Base-by-base conservation (phyloP, 768 basidiomycete genomes). In the Lentinula raphanica region DNA sequence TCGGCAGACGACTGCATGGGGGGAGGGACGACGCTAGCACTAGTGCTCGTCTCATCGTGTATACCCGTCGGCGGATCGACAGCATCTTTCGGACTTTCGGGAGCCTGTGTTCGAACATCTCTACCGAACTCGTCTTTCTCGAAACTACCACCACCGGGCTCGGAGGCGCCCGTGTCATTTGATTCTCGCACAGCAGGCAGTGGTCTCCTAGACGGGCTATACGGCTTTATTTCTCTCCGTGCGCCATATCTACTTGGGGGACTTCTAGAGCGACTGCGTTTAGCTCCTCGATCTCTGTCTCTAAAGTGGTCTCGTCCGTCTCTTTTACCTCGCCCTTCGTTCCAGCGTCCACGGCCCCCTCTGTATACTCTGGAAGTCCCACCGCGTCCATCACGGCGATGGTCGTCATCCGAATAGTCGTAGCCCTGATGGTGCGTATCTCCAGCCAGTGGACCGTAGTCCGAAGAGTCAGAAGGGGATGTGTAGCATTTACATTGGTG, bases 61-160 rank as follows among this genome's bases (percentile, higher is more conserved):
- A 28, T 32, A 21, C 9, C 35, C 11, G 5, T 3, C 44, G 44
- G 54, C 27, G 25, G n/a, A 2, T 25, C 40, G 23, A 15, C 28
- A 13, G 40, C 54, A 7, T 42, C 32, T 45, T 56, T 58, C 36
- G 21, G 65, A 23, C 64, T 64, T 21, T 67, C 67, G 46, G 80
- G 75, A 38, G 88, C 84, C 40, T 74, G 71, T 35, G 80, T 73
- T 64, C 90, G 80, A 66, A 91, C 79, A 68, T 92, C 90, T 65
- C 91, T 85, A 63, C 91, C 90, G 71, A 93, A 93, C 71, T 93
- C 90, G 79, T 93, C 90, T 71, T 85, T 90, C 58, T 74, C 84
- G n/a, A 68, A 63, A 54, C 67, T 67, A 62, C 62, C 67, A 66
- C 65, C 61, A 46, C 57, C 62, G 23, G 65, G 32, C 39, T 56